phyloP scores from a whole-genome alignment of 495 filamentous ascomycete genomes.

The Daldinia caldariorum region DNA sequence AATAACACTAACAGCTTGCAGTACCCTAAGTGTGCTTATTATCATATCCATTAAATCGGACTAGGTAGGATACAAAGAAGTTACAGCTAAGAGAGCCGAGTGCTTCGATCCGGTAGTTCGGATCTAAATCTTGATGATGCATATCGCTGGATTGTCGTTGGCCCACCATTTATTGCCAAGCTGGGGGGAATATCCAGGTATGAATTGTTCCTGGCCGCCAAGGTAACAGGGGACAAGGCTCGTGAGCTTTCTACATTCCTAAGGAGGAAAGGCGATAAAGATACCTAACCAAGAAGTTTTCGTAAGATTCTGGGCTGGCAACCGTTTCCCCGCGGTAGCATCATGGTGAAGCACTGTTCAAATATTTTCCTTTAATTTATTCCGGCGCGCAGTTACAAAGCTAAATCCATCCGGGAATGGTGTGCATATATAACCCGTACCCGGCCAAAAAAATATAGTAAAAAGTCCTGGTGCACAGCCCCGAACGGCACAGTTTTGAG shows the following conservation, averaged over 20 bases:
- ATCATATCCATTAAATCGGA: background rate
- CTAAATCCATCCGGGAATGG: background rate
- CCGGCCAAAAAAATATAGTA: background rate
- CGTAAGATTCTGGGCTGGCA: constrained; percentile 2
- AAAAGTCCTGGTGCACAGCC: background rate
- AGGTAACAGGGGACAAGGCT: constrained; percentile 32
- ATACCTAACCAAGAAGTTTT: constrained; percentile 24
- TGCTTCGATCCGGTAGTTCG: constrained; percentile 40
- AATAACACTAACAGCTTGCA: too few species aligned
- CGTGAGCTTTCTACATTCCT: constrained; percentile 26
- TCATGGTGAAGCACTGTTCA: constrained; percentile 8
- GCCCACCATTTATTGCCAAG: constrained; percentile 15
- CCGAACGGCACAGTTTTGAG: background rate
- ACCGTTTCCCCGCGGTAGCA: constrained; percentile 37
- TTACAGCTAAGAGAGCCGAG: background rate
- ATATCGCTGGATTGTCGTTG: constrained; percentile 28
- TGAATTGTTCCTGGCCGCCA: constrained; percentile 35
- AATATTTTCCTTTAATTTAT: background rate
- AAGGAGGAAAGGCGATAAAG: constrained; percentile 36
- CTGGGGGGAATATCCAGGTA: constrained; percentile 10
- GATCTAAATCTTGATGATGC: constrained; percentile 5
- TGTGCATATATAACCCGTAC: background rate
- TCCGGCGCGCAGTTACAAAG: background rate
- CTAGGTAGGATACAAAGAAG: background rate
- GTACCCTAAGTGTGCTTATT: background rate